Percentiles rank a stretch among this genome's conserved stretches.
phyloP scores from a whole-genome alignment of 2,329 filamentous ascomycete genomes.

The Bipolaris oryzae region DNA sequence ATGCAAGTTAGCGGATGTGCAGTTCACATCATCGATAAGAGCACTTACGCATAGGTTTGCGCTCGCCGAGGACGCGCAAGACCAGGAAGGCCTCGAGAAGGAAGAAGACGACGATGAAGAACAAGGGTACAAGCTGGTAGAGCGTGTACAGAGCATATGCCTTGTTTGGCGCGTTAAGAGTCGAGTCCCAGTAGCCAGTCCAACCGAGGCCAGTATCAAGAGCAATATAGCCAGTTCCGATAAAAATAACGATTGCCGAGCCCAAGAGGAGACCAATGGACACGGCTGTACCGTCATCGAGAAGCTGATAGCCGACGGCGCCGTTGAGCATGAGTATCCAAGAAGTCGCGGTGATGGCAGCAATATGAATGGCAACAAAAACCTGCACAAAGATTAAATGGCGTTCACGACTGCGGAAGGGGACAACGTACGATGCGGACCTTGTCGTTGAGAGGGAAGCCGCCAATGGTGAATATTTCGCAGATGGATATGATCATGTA shows the following conservation, averaged over 20 bases:
- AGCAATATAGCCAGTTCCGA: slow-evolving; percentile 94
- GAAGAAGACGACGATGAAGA: slow-evolving; percentile 90
- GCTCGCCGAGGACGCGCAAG: slow-evolving; percentile 82
- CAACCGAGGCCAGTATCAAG: slow-evolving; percentile 89
- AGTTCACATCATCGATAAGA: neutral
- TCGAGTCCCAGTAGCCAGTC: slow-evolving; percentile 75
- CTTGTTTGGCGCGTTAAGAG: slow-evolving; percentile 59
- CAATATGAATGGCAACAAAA: slow-evolving; percentile 89
- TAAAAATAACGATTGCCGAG: slow-evolving; percentile 75
- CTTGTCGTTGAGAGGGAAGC: slow-evolving; percentile 74
- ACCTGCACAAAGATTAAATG: slow-evolving; percentile 57
- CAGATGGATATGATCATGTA: slow-evolving; percentile 90
- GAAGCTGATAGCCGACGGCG: slow-evolving; percentile 86
- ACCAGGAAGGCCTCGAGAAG: slow-evolving; percentile 83
- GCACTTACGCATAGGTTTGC: slow-evolving; percentile 80
- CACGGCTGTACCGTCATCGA: slow-evolving; percentile 89
- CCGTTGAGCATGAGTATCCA: slow-evolving; percentile 95
- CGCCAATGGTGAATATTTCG: slow-evolving; percentile 94
- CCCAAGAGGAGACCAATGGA: slow-evolving; percentile 76
- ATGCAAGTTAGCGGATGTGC: slow-evolving; percentile 19
- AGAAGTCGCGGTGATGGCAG: slow-evolving; percentile 81
- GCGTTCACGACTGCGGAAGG: neutral
- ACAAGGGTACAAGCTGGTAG: slow-evolving; percentile 85
- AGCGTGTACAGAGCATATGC: slow-evolving; percentile 90
- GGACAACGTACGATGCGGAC: slow-evolving; percentile 70